Base-by-base conservation (phyloP, 192 early-diverging fungal species). In the Entophlyctis helioformis region DNA sequence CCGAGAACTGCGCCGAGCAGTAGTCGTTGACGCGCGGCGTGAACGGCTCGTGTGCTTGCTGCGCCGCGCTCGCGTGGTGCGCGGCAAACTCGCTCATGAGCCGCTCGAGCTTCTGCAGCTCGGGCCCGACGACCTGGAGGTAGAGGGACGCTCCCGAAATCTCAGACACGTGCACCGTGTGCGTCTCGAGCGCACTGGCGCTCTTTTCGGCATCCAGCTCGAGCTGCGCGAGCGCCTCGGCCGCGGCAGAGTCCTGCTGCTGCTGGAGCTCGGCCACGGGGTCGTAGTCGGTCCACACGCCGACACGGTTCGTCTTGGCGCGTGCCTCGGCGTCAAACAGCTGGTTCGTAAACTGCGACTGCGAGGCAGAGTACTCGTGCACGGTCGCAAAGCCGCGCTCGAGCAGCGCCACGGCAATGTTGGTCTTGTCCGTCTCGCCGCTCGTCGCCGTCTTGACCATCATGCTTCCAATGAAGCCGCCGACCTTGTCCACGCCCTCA, bases 401-500 rank as follows among this genome's bases (percentile, higher is more conserved):
- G 41, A 96, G 60, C 31, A 98, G 67, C 13, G 62, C 44, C n/a
- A 79, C 67, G 1, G 87, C 82, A 31, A 91, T 56, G 54, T 87
- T 93, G 27, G 44, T 56, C 24, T 77, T 62, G 27, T 51, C 64
- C 29, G 76, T 72, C 12, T 21, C 15, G 21, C 45, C 38, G 19
- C n/a, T 15, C 9, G 4, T 25, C 62, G 47, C 3, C 21, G 38
- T 27, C 2, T 56, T 53, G 26, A 71, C 37, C 18, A 80, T 89
- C 53, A 98, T 53, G n/a, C 79, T 64, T 12, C 92, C 92, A 48
- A 96, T 85, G 46, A 96, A 98, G 1, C 81, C 84, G 26, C 95
- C 92, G 27, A 77, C 77, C 67, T 92, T 91, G 59, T 98, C 95
- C 15, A 82, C 59, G 12, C 75, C 72, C 53, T 96, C 95, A 24